Evolutionary conservation across 768 basidiomycete species (phyloP).

Genomic region (Infundibulicybe gibba): DNA sequence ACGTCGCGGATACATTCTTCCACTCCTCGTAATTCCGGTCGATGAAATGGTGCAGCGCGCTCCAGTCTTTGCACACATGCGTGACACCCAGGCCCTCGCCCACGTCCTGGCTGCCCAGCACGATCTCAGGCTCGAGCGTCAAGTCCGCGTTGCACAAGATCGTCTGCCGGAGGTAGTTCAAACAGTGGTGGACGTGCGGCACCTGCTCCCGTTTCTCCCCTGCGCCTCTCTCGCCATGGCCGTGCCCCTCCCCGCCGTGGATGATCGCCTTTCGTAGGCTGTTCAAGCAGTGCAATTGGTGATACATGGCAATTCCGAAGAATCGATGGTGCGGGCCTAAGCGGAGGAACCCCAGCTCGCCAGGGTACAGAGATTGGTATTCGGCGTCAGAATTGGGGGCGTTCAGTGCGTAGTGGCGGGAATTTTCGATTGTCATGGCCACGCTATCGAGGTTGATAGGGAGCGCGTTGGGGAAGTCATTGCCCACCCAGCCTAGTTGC

Average conservation of each 20-base stretch:
- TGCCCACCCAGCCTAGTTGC: not conserved
- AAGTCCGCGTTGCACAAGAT: conserved; percentile 15
- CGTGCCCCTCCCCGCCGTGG: not conserved
- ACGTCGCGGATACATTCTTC: not conserved
- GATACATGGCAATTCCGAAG: conserved; percentile 33
- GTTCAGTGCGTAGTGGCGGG: conserved; percentile 1
- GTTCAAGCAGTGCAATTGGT: conserved; percentile 33
- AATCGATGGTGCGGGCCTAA: conserved; percentile 27
- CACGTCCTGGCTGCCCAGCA: conserved; percentile 1
- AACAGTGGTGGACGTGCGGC: conserved; percentile 13
- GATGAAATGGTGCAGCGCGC: conserved; percentile 8
- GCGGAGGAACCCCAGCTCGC: conserved; percentile 23
- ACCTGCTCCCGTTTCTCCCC: not conserved
- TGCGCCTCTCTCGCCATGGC: not conserved
- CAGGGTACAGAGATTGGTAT: conserved; percentile 1
- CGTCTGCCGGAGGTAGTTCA: conserved; percentile 14
- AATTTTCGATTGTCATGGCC: conserved; percentile 1
- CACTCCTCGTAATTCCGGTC: conserved; percentile 8
- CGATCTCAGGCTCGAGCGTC: conserved; percentile 13
- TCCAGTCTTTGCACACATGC: conserved; percentile 16
- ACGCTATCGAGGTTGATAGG: not conserved
- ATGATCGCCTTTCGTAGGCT: conserved; percentile 18
- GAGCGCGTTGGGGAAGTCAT: conserved; percentile 1
- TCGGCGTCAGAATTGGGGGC: conserved; percentile 1
- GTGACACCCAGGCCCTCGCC: conserved; percentile 7